Percentiles rank a stretch among this genome's conserved stretches.
These are phyloP conservation scores for Apiotrichum brassicae DNA, from an alignment of 1,284 basidiomycete genomes.

Conservation along the genomic window DNA sequence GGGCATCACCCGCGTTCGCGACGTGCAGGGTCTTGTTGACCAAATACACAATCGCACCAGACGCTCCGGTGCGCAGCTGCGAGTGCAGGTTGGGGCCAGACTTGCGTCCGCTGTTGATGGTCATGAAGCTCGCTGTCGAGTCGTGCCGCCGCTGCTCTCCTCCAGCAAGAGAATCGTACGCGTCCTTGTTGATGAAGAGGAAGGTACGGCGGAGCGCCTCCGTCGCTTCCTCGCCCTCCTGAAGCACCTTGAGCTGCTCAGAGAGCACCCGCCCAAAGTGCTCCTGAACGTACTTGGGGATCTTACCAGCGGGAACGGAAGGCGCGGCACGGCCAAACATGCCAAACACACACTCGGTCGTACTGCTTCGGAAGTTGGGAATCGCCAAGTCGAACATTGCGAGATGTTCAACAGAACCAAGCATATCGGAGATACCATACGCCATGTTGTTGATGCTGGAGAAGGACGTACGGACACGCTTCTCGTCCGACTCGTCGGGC, in stretches of 20 bases:
- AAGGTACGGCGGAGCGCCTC: slow-evolving; percentile 82
- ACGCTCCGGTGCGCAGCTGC: slow-evolving; percentile 66
- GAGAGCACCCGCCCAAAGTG: slow-evolving; percentile 62
- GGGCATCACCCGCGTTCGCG: slow-evolving; percentile 82
- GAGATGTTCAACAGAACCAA: slow-evolving; percentile 67
- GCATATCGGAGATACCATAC: slow-evolving; percentile 94
- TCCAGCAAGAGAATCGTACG: slow-evolving; percentile 59
- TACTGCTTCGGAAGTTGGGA: slow-evolving; percentile 71
- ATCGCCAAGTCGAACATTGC: slow-evolving; percentile 90
- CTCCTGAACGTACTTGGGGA: slow-evolving; percentile 71
- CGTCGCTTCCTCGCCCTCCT: slow-evolving; percentile 55
- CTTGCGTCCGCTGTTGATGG: slow-evolving; percentile 7
- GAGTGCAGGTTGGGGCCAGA: slow-evolving; percentile 27
- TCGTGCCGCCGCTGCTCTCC: slow-evolving; percentile 55
- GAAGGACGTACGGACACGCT: slow-evolving; percentile 84
- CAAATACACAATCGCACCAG: slow-evolving; percentile 82
- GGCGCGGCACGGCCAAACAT: slow-evolving; percentile 81
- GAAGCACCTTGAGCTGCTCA: slow-evolving; percentile 55
- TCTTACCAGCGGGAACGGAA: slow-evolving; percentile 48
- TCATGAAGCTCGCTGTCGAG: slow-evolving; percentile 55
- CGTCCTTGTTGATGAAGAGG: slow-evolving; percentile 70
- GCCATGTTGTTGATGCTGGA: slow-evolving; percentile 89
- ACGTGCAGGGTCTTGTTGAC: slow-evolving; percentile 74
- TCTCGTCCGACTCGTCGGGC: slow-evolving; percentile 85
- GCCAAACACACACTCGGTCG: slow-evolving; percentile 86